Percentiles rank a stretch among this genome's conserved stretches.
Conservation (phyloP, 1,284 basidiomycete genomes). For the Ceraceosorus guamensis region DNA sequence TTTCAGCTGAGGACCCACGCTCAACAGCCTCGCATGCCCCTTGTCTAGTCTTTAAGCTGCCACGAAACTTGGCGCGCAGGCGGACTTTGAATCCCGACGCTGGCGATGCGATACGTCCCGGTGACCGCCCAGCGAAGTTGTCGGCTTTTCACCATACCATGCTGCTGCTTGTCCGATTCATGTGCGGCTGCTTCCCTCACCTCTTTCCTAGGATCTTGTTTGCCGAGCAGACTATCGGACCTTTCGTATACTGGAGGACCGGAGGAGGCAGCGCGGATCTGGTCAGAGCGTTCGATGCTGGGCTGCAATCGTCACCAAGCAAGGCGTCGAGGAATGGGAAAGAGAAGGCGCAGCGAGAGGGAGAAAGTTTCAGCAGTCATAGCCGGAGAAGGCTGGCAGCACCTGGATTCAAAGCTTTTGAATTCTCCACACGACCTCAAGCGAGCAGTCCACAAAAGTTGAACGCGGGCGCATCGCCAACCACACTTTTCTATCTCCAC, state of each 20-base stretch:
- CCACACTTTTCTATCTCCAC: slow-evolving; percentile 42
- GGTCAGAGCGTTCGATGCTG: slow-evolving; percentile 21
- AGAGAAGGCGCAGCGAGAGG: neutral
- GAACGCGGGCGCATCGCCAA: slow-evolving; percentile 15
- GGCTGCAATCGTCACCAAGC: neutral
- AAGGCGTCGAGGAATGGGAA: slow-evolving; percentile 1
- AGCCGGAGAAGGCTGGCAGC: slow-evolving; percentile 3
- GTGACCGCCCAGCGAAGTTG: slow-evolving; percentile 11
- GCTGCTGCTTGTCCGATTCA: slow-evolving; percentile 35
- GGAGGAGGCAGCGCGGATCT: slow-evolving; percentile 34
- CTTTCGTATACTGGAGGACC: slow-evolving; percentile 43
- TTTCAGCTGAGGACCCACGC: neutral
- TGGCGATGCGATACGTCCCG: no score
- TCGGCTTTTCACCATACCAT: slow-evolving; percentile 42
- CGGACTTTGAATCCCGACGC: no score
- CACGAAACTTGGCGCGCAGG: no score
- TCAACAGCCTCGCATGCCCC: neutral
- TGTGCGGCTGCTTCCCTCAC: slow-evolving; percentile 40
- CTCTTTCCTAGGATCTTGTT: slow-evolving; percentile 42
- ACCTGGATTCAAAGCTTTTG: slow-evolving; percentile 35
- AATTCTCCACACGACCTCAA: slow-evolving; percentile 26
- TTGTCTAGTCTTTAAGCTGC: neutral
- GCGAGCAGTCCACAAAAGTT: slow-evolving; percentile 11
- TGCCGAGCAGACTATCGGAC: slow-evolving; percentile 43
- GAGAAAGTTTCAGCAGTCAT: neutral